Evolutionary conservation across 2,329 filamentous ascomycete species (phyloP).

Genomic region (Sclerotinia glacialis): DNA sequence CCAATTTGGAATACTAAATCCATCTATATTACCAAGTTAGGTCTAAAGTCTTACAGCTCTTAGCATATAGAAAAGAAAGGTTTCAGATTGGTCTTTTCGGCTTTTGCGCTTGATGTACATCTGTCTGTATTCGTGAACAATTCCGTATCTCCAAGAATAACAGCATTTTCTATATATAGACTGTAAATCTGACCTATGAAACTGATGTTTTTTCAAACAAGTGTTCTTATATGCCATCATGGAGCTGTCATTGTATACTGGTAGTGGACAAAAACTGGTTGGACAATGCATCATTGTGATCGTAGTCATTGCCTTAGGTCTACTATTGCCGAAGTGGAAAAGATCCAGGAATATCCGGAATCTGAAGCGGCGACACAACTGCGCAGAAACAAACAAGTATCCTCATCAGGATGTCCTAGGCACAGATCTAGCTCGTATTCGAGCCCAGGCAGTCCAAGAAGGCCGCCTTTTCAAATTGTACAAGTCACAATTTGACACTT

Average conservation of each 20-base stretch:
- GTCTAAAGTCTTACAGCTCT: not conserved
- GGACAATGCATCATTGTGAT: not conserved
- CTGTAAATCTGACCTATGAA: not conserved
- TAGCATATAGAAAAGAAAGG: no score
- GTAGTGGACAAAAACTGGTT: not conserved
- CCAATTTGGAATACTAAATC: not conserved
- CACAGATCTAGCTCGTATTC: not conserved
- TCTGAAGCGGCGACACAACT: constrained; percentile 7
- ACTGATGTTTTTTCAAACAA: not conserved
- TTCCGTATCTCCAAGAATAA: not conserved
- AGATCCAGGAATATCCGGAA: not conserved
- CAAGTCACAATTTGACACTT: constrained; percentile 2
- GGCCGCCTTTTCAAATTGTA: constrained; percentile 8
- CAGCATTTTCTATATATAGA: not conserved
- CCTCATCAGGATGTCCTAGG: constrained; percentile 4
- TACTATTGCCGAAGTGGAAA: constrained; percentile 10
- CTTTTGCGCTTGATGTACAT: no score
- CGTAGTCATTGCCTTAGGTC: not conserved
- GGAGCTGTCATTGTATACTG: not conserved
- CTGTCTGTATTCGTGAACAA: not conserved
- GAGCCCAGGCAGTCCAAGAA: constrained; percentile 8
- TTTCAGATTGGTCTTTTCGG: not conserved
- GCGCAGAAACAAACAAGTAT: not conserved
- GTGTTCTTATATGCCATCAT: not conserved
- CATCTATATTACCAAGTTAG: not conserved